Evolutionary conservation across 164 flowering plant species (phyloP).

Genomic region (Vitis cinerea): DNA sequence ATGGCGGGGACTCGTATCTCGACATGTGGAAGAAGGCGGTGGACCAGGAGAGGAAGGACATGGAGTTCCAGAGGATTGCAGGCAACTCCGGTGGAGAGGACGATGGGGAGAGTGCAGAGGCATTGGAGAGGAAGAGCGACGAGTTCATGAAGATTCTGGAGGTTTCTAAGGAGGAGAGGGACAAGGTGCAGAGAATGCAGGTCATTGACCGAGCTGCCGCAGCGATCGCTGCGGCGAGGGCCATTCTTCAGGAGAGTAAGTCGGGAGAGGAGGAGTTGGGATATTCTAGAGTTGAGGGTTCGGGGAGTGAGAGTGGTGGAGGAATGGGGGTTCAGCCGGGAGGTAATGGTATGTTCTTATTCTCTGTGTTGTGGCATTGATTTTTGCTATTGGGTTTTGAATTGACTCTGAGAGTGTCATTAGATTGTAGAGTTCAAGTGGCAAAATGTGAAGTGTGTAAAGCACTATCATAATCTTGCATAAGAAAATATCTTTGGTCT

Average conservation of each 20-base stretch:
- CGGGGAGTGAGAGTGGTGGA: slow-evolving; percentile 1
- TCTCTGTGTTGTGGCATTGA: background rate
- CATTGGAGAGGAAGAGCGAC: slow-evolving; percentile 59
- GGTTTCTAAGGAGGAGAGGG: slow-evolving; percentile 75
- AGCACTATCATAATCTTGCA: too few relatives aligned
- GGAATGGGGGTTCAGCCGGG: background rate
- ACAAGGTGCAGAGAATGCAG: slow-evolving; percentile 80
- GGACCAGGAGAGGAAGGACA: slow-evolving; percentile 55
- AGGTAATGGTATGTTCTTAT: slow-evolving; percentile 11
- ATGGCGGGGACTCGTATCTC: slow-evolving; percentile 57
- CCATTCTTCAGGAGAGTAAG: slow-evolving; percentile 51
- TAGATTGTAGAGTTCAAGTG: too few relatives aligned
- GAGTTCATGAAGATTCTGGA: slow-evolving; percentile 73
- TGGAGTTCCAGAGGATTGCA: slow-evolving; percentile 51
- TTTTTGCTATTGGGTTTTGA: background rate
- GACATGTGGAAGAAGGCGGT: slow-evolving; percentile 81
- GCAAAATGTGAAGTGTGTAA: too few relatives aligned
- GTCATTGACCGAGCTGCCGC: slow-evolving; percentile 94
- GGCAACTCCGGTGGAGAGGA: slow-evolving; percentile 19
- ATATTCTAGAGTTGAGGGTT: background rate
- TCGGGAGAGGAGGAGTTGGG: background rate
- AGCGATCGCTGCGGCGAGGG: slow-evolving; percentile 80
- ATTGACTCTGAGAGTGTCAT: background rate
- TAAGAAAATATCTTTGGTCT: too few relatives aligned
- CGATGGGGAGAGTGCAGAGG: slow-evolving; percentile 20